Percentiles rank a stretch among this genome's conserved stretches.
phyloP scores from a whole-genome alignment of 495 filamentous ascomycete genomes.

The Neurospora sublineolata region DNA sequence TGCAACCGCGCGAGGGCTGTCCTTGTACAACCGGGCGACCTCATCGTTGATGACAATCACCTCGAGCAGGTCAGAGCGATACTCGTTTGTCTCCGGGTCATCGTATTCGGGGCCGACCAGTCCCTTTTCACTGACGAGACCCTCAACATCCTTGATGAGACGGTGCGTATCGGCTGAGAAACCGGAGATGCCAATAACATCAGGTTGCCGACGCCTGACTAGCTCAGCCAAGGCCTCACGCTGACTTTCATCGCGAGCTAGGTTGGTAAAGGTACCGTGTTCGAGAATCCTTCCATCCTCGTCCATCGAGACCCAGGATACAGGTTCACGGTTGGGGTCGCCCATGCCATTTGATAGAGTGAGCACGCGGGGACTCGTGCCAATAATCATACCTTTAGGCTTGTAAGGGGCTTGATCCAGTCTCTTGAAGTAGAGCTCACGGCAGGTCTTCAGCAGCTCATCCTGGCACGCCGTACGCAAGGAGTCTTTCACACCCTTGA shows the following conservation, averaged over 20 bases:
- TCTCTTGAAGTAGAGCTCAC: conserved; percentile 72
- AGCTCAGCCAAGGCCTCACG: conserved; percentile 59
- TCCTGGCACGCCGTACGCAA: conserved; percentile 87
- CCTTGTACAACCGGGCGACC: conserved; percentile 85
- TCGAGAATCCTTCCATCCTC: conserved; percentile 84
- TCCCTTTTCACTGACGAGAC: conserved; percentile 61
- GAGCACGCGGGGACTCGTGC: conserved; percentile 78
- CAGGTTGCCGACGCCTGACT: conserved; percentile 63
- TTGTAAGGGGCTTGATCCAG: conserved; percentile 95
- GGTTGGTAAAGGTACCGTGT: conserved; percentile 70
- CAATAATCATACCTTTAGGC: conserved; percentile 82
- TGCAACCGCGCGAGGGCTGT: conserved; percentile 64
- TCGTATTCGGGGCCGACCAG: conserved; percentile 64
- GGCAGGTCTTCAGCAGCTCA: conserved; percentile 65
- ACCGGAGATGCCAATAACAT: conserved; percentile 84
- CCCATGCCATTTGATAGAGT: conserved; percentile 75
- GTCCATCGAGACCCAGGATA: conserved; percentile 86
- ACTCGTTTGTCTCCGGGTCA: conserved; percentile 47
- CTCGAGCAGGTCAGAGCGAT: conserved; percentile 64
- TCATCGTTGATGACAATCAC: conserved; percentile 92
- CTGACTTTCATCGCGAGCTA: conserved; percentile 59
- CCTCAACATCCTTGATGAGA: conserved; percentile 65
- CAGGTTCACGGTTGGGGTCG: conserved; percentile 58
- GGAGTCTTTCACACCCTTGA: conserved; percentile 85
- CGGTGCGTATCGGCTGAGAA: conserved; percentile 79